Evolutionary conservation across 441 rosid species (phyloP).

Genomic region (Adansonia gregorii): DNA sequence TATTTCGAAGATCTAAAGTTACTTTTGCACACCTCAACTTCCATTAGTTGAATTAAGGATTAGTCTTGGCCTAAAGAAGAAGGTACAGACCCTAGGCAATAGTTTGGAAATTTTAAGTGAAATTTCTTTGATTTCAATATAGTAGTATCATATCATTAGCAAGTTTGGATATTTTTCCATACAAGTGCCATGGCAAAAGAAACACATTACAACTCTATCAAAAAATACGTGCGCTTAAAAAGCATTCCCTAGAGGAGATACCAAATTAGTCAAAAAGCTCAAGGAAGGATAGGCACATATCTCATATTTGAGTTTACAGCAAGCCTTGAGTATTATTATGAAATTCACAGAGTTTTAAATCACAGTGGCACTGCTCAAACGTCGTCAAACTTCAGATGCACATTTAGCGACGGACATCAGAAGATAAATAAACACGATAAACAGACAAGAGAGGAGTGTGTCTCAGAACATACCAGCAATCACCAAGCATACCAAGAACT

Average conservation of each 20-base stretch:
- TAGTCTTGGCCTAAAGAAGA: conserved; percentile 2
- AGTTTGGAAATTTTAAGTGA: neutral
- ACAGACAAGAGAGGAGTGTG: conserved; percentile 11
- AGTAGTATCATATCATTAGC: neutral
- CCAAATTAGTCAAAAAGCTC: neutral
- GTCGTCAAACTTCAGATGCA: neutral
- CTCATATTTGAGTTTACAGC: neutral
- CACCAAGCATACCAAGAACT: conserved; percentile 98
- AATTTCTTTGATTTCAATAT: neutral
- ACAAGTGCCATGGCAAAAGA: neutral
- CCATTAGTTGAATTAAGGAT: neutral
- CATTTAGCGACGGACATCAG: neutral
- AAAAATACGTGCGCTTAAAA: neutral
- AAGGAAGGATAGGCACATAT: neutral
- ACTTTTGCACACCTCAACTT: neutral
- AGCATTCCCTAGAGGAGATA: neutral
- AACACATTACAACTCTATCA: neutral
- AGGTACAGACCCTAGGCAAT: neutral
- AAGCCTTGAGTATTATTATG: neutral
- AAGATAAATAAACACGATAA: neutral
- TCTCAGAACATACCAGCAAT: conserved; percentile 74
- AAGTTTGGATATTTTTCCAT: neutral
- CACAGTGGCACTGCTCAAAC: neutral
- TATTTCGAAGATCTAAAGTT: neutral
- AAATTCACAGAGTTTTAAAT: neutral